These are phyloP conservation scores for Phytophthora uliginosa DNA, from an alignment of 352 stramenopile genomes.

Conservation along the genomic window DNA sequence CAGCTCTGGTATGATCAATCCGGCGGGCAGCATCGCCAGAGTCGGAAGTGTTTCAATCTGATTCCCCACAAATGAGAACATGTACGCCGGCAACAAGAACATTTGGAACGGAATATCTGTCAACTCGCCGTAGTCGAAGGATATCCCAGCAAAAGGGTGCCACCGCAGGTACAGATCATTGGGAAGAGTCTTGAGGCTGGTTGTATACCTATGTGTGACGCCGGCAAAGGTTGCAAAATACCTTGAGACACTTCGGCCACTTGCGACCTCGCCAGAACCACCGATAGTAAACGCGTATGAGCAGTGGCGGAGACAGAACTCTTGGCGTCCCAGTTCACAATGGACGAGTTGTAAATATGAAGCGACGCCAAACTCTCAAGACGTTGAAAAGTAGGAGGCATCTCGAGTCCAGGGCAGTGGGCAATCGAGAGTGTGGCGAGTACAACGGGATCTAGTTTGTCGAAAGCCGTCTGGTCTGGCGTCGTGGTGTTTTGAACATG, in stretches of 20 bases:
- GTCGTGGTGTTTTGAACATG: conserved; percentile 2
- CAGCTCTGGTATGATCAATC: conserved; percentile 28
- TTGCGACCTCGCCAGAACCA: no score
- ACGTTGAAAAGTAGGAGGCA: conserved; percentile 17
- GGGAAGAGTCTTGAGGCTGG: conserved; percentile 18
- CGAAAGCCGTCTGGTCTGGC: conserved; percentile 22
- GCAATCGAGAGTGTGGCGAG: conserved; percentile 18
- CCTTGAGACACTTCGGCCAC: no score
- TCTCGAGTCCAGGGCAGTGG: conserved; percentile 12
- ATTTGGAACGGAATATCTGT: conserved; percentile 29
- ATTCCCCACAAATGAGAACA: conserved; percentile 17
- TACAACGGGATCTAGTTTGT: conserved; percentile 16
- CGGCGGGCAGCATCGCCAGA: conserved; percentile 30
- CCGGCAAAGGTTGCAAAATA: conserved; percentile 14
- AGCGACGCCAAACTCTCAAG: conserved; percentile 17
- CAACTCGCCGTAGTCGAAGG: conserved; percentile 26
- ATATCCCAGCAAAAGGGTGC: conserved; percentile 10
- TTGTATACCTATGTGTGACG: no score
- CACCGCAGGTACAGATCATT: conserved; percentile 25
- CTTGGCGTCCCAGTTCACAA: conserved; percentile 13
- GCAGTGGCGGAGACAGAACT: conserved; percentile 3
- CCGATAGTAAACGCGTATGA: no score
- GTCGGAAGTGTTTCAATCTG: conserved; percentile 19
- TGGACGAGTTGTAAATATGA: conserved; percentile 27
- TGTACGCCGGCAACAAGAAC: conserved; percentile 21